phyloP scores from a whole-genome alignment of 1,284 basidiomycete genomes.

The Ceratobasidium sp. region DNA sequence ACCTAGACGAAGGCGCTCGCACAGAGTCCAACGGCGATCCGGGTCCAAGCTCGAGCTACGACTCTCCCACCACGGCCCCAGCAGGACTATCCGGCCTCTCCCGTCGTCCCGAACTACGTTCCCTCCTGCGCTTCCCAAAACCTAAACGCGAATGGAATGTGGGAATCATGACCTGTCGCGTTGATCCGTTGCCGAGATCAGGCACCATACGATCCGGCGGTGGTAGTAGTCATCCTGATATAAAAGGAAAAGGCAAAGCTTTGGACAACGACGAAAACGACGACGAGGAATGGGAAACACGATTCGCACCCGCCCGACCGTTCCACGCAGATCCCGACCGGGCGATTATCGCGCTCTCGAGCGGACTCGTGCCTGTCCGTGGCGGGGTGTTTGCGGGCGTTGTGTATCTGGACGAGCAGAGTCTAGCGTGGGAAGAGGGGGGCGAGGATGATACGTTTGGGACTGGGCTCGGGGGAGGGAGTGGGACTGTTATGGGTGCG shows the following conservation, averaged over 20 bases:
- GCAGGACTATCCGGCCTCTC: conserved; percentile 24
- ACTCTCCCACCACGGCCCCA: background rate
- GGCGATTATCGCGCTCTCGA: conserved; percentile 43
- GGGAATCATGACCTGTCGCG: conserved; percentile 43
- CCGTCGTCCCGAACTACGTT: conserved; percentile 16
- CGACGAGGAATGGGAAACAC: conserved; percentile 10
- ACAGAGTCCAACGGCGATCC: background rate
- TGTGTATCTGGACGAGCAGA: conserved; percentile 36
- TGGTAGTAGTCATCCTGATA: too few species aligned
- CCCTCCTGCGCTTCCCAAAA: conserved; percentile 29
- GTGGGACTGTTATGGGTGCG: background rate
- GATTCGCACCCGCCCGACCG: conserved; percentile 26
- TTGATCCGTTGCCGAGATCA: conserved; percentile 35
- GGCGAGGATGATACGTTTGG: background rate
- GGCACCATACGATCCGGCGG: background rate
- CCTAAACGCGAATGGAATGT: conserved; percentile 39
- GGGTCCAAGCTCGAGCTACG: conserved; percentile 9
- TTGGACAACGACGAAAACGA: background rate
- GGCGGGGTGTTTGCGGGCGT: conserved; percentile 33
- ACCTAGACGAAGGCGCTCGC: conserved; percentile 9
- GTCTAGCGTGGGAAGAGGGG: conserved; percentile 42
- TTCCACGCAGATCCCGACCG: conserved; percentile 42
- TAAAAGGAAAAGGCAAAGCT: background rate
- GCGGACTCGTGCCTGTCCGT: conserved; percentile 36
- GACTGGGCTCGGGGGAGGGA: background rate